These are phyloP conservation scores for Aureobasidium sp. DNA, from an alignment of 2,329 filamentous ascomycete genomes.

Conservation along the genomic window DNA sequence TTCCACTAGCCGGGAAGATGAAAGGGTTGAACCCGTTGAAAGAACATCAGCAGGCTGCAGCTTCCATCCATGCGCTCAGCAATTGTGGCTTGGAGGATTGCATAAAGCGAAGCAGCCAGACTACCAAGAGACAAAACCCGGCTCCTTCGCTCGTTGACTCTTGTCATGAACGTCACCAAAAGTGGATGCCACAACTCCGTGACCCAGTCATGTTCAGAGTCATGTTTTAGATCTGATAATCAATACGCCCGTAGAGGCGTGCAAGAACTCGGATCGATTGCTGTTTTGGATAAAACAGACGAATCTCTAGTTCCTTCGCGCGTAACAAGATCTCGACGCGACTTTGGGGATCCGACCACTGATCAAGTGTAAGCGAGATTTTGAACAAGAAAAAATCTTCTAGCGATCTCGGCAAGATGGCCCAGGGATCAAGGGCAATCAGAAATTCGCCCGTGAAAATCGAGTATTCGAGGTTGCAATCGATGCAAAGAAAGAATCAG, in stretches of 20 bases:
- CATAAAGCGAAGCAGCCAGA: not conserved
- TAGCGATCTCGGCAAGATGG: not conserved
- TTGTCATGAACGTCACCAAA: not conserved
- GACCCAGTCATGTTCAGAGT: not conserved
- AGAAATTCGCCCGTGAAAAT: not conserved
- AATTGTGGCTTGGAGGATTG: not conserved
- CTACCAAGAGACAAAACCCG: not conserved
- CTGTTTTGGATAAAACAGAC: not conserved
- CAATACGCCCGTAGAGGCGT: not conserved
- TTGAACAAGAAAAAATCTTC: not conserved
- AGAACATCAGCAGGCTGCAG: not conserved
- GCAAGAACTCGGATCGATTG: not conserved
- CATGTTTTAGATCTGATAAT: not conserved
- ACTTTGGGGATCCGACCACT: not conserved
- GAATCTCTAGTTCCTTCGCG: not conserved
- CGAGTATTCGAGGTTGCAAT: not conserved
- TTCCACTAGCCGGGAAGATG: not conserved
- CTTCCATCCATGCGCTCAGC: not conserved
- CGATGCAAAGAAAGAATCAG: not conserved
- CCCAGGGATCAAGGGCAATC: not conserved
- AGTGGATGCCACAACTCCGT: not conserved
- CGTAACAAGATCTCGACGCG: not conserved
- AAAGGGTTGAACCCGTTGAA: not conserved
- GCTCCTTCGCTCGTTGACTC: not conserved
- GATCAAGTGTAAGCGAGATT: not conserved